Conservation (phyloP, 257 asterid genomes). For the Nicotiana tabacum region DNA sequence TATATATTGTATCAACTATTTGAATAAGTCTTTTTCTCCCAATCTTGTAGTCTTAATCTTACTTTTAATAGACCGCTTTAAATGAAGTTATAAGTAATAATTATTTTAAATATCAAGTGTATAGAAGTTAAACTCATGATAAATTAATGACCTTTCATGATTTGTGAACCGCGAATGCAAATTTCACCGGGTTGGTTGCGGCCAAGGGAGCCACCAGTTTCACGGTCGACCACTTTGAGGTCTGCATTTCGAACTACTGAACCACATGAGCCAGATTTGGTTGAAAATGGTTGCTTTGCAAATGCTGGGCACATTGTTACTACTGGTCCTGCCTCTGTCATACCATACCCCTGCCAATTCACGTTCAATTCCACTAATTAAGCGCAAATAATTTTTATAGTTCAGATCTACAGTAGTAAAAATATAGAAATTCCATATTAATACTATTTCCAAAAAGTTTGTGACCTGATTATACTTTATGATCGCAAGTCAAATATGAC, state of each 20-base stretch:
- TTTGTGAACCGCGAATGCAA: constrained; percentile 82
- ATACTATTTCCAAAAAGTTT: background rate
- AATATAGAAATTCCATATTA: too few relatives aligned
- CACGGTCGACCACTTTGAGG: constrained; percentile 77
- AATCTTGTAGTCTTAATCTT: too few relatives aligned
- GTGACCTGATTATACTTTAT: background rate
- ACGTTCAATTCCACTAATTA: background rate
- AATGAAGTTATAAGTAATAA: too few relatives aligned
- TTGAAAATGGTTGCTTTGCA: constrained; percentile 54
- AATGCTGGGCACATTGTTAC: constrained; percentile 68
- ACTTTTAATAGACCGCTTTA: too few relatives aligned
- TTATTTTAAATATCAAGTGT: too few relatives aligned
- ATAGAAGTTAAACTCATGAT: background rate
- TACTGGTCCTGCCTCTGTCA: constrained; percentile 96
- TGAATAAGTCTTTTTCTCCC: too few relatives aligned
- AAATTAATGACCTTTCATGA: constrained; percentile 57
- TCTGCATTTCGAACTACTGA: constrained; percentile 86
- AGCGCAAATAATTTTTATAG: background rate
- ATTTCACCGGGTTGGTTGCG: constrained; percentile 79
- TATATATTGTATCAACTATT: too few relatives aligned
- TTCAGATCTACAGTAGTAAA: background rate
- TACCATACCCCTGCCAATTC: constrained; percentile 67
- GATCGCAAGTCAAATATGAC: too few relatives aligned
- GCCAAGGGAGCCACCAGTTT: constrained; percentile 69
- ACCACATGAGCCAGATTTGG: constrained; percentile 86